Conservation (phyloP, 2,329 filamentous ascomycete genomes). For the Colletotrichum costaricense region DNA sequence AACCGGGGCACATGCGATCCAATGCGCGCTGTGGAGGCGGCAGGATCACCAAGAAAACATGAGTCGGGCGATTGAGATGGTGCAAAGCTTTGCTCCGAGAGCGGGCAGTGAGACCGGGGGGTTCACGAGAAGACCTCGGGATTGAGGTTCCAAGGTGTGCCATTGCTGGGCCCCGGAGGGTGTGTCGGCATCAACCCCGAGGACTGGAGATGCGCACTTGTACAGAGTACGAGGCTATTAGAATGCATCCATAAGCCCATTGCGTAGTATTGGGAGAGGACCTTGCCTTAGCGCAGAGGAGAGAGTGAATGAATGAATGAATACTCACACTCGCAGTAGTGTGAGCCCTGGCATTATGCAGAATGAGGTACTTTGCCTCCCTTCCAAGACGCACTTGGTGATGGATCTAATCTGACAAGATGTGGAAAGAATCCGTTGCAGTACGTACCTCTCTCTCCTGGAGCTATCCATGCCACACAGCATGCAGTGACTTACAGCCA, state of each 20-base stretch:
- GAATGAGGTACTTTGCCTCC: conserved; percentile 6
- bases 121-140: conserved; percentile 30
- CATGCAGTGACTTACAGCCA: neutral
- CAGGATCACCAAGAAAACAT: conserved; percentile 32
- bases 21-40: conserved; percentile 10
- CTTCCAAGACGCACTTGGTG: neutral
- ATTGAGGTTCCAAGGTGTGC: neutral
- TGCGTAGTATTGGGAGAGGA: neutral
- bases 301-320: neutral
- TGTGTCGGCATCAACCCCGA: conserved; percentile 1
- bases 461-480: neutral
- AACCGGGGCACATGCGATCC: conserved; percentile 18
- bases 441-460: no score
- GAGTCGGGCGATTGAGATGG: conserved; percentile 14
- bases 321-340: neutral
- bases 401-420: conserved; percentile 21
- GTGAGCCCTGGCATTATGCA: conserved; percentile 8
- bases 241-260: neutral
- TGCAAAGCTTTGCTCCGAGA: conserved; percentile 33
- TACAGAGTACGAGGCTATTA: neutral
- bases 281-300: neutral
- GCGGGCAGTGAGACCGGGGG: conserved; percentile 25
- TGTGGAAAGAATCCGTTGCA: neutral
- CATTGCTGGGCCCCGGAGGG: neutral
- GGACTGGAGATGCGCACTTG: neutral